These are phyloP conservation scores for Aureoboletus auriporus DNA, from an alignment of 768 basidiomycete species.

Conservation along the genomic window DNA sequence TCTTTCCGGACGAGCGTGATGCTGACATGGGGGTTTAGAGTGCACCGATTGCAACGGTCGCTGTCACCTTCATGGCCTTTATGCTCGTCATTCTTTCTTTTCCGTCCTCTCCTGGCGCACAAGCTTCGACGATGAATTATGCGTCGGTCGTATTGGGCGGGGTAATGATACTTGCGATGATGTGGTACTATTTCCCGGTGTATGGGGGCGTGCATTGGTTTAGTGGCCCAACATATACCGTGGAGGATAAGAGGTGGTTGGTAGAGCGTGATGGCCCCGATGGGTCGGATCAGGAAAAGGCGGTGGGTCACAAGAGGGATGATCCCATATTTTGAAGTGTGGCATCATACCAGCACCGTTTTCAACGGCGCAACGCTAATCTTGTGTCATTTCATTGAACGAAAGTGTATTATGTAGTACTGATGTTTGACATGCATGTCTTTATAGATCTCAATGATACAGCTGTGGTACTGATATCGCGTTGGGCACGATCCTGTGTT, in stretches of 20 bases:
- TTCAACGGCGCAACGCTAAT: too few species aligned
- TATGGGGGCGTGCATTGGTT: conserved; percentile 74
- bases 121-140: conserved; percentile 61
- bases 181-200: conserved; percentile 63
- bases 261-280: too few species aligned
- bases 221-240: conserved; percentile 50
- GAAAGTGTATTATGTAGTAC: too few species aligned
- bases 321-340: too few species aligned
- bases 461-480: too few species aligned
- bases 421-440: too few species aligned
- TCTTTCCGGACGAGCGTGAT: background rate
- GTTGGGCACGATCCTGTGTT: too few species aligned
- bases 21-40: conserved; percentile 35
- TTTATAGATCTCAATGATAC: too few species aligned
- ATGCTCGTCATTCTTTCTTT: conserved; percentile 60
- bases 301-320: too few species aligned
- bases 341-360: too few species aligned
- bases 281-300: too few species aligned
- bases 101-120: conserved; percentile 46
- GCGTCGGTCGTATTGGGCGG: conserved; percentile 61
- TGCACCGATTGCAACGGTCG: conserved; percentile 45
- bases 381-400: too few species aligned
- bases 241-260: conserved; percentile 18
- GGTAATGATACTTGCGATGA: conserved; percentile 47
- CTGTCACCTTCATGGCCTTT: conserved; percentile 62